Evolutionary conservation across 768 basidiomycete genomes (phyloP).

Genomic region (Tephrocybe sp.): DNA sequence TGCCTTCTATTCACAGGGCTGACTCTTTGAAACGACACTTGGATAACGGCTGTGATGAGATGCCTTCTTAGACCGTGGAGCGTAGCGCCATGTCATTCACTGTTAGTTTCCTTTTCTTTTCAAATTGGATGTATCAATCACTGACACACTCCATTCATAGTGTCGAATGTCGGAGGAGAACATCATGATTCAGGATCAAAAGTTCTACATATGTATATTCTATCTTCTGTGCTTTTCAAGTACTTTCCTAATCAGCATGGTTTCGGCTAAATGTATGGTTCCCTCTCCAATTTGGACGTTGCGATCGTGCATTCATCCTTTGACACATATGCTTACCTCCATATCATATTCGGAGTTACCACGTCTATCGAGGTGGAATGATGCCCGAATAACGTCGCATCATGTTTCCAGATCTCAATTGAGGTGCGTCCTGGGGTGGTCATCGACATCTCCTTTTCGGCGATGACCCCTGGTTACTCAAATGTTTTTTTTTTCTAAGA

Average conservation of each 20-base stretch:
- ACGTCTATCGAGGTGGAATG: slow-evolving; percentile 16
- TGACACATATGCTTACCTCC: background rate
- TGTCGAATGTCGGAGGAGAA: slow-evolving; percentile 6
- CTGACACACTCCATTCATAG: slow-evolving; percentile 10
- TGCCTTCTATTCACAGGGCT: slow-evolving; percentile 17
- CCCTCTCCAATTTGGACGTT: background rate
- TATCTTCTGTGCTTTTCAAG: slow-evolving; percentile 6
- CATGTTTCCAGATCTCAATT: background rate
- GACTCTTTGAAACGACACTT: slow-evolving; percentile 76
- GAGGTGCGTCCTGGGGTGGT: background rate
- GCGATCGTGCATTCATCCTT: slow-evolving; percentile 9
- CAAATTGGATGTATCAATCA: slow-evolving; percentile 5
- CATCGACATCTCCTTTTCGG: slow-evolving; percentile 18
- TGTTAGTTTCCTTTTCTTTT: slow-evolving; percentile 1
- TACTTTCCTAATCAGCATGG: slow-evolving; percentile 11
- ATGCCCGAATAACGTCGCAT: slow-evolving; percentile 28
- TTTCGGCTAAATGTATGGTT: slow-evolving; percentile 5
- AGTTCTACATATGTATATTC: slow-evolving; percentile 16
- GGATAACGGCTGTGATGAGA: slow-evolving; percentile 59
- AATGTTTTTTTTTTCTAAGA: slow-evolving; percentile 11
- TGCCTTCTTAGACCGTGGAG: slow-evolving; percentile 19
- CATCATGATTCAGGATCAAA: slow-evolving; percentile 17
- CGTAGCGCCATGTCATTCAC: background rate
- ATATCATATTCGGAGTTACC: slow-evolving; percentile 10
- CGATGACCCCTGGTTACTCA: background rate